Conservation (phyloP, 495 filamentous ascomycete species). For the Aspergillus indologenus region DNA sequence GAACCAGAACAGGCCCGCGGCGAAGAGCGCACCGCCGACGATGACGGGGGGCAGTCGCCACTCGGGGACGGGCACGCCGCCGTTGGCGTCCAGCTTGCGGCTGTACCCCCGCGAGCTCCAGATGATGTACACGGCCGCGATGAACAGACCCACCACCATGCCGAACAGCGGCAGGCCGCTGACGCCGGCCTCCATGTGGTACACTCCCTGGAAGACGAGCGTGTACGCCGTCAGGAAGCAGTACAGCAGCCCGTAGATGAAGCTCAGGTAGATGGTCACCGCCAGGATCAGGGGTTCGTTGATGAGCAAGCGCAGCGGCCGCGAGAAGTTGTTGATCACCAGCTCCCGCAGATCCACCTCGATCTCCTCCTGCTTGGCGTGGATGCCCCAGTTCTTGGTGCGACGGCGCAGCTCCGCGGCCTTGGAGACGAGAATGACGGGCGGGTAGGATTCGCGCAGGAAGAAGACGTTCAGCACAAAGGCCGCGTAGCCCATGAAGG, state of each 20-base stretch:
- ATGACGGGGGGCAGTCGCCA: constrained; percentile 84
- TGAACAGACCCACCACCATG: constrained; percentile 41
- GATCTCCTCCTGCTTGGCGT: constrained; percentile 91
- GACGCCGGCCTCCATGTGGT: constrained; percentile 63
- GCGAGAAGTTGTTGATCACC: constrained; percentile 76
- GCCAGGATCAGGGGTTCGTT: constrained; percentile 75
- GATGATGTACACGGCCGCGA: constrained; percentile 35
- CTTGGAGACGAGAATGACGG: constrained; percentile 72
- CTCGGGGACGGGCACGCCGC: constrained; percentile 73
- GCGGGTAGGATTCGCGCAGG: constrained; percentile 80
- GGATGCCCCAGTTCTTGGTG: constrained; percentile 90
- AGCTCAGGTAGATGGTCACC: constrained; percentile 76
- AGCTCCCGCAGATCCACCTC: constrained; percentile 79
- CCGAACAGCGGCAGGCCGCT: constrained; percentile 42
- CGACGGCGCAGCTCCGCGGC: constrained; percentile 73
- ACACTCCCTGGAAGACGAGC: constrained; percentile 70
- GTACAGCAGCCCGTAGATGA: constrained; percentile 79
- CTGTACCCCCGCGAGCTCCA: constrained; percentile 31
- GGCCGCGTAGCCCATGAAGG: constrained; percentile 75
- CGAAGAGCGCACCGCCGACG: constrained; percentile 69
- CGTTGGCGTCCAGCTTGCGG: constrained; percentile 68
- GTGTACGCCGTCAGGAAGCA: constrained; percentile 80
- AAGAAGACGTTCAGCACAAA: constrained; percentile 69
- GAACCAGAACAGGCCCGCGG: constrained; percentile 81
- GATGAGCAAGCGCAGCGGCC: constrained; percentile 75